These are phyloP conservation scores for Amphichorda felina DNA, from an alignment of 2,329 filamentous ascomycete genomes.

Conservation along the genomic window DNA sequence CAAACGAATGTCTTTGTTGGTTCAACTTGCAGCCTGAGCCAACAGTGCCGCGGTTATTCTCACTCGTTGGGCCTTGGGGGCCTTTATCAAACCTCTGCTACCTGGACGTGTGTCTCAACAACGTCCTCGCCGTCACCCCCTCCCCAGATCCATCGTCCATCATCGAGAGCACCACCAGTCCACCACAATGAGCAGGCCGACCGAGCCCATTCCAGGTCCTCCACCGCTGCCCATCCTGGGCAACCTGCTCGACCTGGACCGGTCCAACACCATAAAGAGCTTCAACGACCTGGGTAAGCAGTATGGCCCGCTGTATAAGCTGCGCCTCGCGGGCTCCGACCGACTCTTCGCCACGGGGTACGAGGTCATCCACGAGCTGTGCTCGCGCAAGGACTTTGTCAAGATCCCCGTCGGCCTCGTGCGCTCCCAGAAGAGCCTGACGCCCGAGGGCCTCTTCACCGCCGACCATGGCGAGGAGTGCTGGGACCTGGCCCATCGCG, in stretches of 20 bases:
- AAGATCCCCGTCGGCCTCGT: not conserved
- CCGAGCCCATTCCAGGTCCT: slow-evolving; percentile 2
- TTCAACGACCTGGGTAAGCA: not conserved
- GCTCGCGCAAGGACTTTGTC: slow-evolving; percentile 1
- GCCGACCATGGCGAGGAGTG: slow-evolving; percentile 18
- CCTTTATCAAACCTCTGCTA: no score
- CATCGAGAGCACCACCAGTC: no score
- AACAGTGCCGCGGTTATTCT: no score
- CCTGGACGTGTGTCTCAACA: no score
- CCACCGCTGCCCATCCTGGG: slow-evolving; percentile 1
- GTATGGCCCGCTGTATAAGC: slow-evolving; percentile 2
- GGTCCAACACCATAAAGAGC: not conserved
- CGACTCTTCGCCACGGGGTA: not conserved
- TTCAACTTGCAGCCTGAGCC: no score
- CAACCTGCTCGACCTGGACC: slow-evolving; percentile 1
- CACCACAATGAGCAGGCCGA: no score
- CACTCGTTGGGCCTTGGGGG: no score
- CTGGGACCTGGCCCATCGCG: slow-evolving; percentile 55
- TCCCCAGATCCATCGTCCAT: no score
- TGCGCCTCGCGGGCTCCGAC: not conserved
- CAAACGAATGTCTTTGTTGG: no score
- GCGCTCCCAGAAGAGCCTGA: not conserved
- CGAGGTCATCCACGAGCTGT: slow-evolving; percentile 1
- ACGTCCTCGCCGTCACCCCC: no score
- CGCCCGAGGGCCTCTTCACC: slow-evolving; percentile 2